A percentile compares a stretch with the other conserved stretches of the same genome.
phyloP scores from a whole-genome alignment of 2,329 filamentous ascomycete species.

The Trichoderma sp. region DNA sequence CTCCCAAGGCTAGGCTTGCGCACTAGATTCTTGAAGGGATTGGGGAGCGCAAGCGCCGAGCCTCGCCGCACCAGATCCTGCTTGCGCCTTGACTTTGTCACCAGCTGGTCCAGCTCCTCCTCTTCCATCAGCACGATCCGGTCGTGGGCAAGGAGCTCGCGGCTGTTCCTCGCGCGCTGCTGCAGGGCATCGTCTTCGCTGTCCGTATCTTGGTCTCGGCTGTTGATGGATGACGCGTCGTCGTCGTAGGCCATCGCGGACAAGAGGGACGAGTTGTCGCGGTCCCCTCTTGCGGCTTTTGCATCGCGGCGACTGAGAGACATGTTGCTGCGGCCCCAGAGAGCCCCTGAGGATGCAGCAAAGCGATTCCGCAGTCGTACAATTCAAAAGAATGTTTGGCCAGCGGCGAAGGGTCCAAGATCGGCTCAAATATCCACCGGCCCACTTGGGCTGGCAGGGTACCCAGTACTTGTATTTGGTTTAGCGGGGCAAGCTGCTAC shows the following conservation, averaged over 20 bases:
- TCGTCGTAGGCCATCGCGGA: constrained; percentile 67
- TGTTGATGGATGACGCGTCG: constrained; percentile 67
- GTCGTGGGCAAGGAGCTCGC: constrained; percentile 70
- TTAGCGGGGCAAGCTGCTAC: neutral
- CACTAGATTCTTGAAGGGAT: constrained; percentile 50
- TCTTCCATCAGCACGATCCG: constrained; percentile 72
- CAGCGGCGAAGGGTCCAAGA: constrained; percentile 14
- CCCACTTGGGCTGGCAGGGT: constrained; percentile 3
- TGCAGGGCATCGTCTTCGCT: constrained; percentile 74
- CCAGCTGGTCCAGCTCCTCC: constrained; percentile 66
- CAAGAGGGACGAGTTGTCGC: constrained; percentile 53
- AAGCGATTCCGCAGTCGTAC: neutral
- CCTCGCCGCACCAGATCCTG: constrained; percentile 54
- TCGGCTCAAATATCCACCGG: constrained; percentile 20
- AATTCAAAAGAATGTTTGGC: constrained; percentile 2
- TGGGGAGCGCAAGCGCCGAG: constrained; percentile 50
- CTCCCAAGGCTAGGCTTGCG: constrained; percentile 41
- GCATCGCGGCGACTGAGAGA: constrained; percentile 30
- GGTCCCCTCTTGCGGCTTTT: constrained; percentile 28
- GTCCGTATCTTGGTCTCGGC: constrained; percentile 72
- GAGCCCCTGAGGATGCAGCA: constrained; percentile 14
- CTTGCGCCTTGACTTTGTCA: constrained; percentile 54
- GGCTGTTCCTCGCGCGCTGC: constrained; percentile 65
- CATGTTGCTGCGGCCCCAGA: constrained; percentile 27
- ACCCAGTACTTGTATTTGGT: neutral